Percentiles rank a stretch among this genome's conserved stretches.
These are phyloP conservation scores for Saussurea involucrata DNA, from an alignment of 129 eudicot species.

Conservation along the genomic window DNA sequence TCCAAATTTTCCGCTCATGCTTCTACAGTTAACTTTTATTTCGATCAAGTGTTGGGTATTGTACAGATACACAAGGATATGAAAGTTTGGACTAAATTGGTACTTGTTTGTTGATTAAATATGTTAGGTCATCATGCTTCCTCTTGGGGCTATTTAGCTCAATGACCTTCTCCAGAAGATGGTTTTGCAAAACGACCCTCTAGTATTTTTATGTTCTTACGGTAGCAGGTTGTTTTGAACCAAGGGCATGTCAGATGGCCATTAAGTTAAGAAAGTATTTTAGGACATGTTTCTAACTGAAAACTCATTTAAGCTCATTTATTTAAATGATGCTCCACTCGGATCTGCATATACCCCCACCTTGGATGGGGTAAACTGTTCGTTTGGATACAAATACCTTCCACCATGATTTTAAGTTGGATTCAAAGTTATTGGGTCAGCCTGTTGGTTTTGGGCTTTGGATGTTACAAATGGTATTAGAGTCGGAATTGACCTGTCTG, in stretches of 20 bases:
- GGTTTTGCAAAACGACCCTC: background rate
- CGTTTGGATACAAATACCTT: too few relatives aligned
- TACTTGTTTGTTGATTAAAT: background rate
- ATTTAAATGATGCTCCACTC: too few relatives aligned
- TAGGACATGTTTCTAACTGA: background rate
- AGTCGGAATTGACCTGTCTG: too few relatives aligned
- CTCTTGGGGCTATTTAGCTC: background rate
- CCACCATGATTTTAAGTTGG: too few relatives aligned
- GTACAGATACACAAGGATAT: constrained; percentile 21
- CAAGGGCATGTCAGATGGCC: background rate
- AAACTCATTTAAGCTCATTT: too few relatives aligned
- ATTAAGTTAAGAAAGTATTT: background rate
- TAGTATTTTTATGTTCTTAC: background rate
- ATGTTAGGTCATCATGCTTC: background rate
- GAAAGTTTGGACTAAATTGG: background rate
- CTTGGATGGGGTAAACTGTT: too few relatives aligned
- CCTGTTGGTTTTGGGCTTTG: too few relatives aligned
- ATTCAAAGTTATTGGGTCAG: too few relatives aligned
- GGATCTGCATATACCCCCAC: too few relatives aligned
- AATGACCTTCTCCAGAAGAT: background rate
- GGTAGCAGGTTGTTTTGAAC: background rate
- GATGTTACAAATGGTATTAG: too few relatives aligned
- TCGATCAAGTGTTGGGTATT: constrained; percentile 2
- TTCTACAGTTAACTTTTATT: background rate
- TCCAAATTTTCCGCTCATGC: constrained; percentile 6